Evolutionary conservation across 805 yeast species (phyloP).

Genomic region (Debaryomyces maramus): DNA sequence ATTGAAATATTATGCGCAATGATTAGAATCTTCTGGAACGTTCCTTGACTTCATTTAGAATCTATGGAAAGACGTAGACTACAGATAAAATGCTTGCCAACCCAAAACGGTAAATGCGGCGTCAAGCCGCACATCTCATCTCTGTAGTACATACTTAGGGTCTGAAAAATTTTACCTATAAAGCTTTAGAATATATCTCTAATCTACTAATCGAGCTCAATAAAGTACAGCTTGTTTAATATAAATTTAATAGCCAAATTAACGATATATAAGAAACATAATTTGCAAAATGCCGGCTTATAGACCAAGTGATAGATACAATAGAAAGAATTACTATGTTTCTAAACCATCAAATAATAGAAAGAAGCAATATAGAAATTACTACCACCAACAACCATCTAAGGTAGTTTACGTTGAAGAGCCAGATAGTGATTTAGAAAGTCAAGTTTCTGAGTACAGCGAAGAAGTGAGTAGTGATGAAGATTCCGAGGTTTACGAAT

Average conservation of each 20-base stretch:
- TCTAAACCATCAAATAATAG: slow-evolving; percentile 10
- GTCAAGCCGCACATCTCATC: slow-evolving; percentile 11
- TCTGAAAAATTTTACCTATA: slow-evolving; percentile 9
- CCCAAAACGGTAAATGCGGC: slow-evolving; percentile 3
- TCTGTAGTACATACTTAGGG: slow-evolving; percentile 3
- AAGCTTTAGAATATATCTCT: not conserved
- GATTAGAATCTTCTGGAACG: not conserved
- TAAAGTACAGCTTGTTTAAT: not conserved
- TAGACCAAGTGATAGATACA: slow-evolving; percentile 21
- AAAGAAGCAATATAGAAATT: slow-evolving; percentile 29
- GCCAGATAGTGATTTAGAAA: slow-evolving; percentile 38
- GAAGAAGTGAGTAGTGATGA: slow-evolving; percentile 13
- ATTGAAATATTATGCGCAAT: too few relatives aligned
- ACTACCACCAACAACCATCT: slow-evolving; percentile 36
- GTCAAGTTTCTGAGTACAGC: slow-evolving; percentile 21
- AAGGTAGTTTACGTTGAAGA: slow-evolving; percentile 44
- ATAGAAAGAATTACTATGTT: slow-evolving; percentile 18
- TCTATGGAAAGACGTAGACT: not conserved
- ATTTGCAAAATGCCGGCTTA: slow-evolving; percentile 10
- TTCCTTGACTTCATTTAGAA: not conserved
- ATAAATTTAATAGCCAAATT: not conserved
- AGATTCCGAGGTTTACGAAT: slow-evolving; percentile 11
- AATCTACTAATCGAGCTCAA: not conserved
- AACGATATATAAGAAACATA: not conserved
- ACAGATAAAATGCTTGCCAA: not conserved